Conservation (phyloP, 2,329 filamentous ascomycete species). For the Zasmidium angulare region DNA sequence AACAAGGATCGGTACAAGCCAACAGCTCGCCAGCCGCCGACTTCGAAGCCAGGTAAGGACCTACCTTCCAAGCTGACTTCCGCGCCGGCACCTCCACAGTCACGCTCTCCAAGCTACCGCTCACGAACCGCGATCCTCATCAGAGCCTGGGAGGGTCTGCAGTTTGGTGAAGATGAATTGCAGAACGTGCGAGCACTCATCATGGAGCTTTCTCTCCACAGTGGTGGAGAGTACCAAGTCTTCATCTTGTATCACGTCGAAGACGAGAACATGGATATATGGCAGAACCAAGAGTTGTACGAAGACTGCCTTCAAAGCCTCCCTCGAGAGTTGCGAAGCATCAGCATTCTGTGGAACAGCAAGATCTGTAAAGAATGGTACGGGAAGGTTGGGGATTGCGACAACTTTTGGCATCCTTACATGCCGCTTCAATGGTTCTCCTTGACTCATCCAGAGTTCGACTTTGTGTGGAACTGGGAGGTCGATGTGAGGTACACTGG, state of each 20-base stretch:
- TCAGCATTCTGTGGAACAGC: conserved; percentile 74
- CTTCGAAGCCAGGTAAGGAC: conserved; percentile 23
- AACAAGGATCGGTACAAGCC: conserved; percentile 64
- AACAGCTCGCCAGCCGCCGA: conserved; percentile 37
- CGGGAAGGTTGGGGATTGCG: conserved; percentile 49
- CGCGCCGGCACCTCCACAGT: conserved; percentile 2
- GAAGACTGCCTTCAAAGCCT: conserved; percentile 62
- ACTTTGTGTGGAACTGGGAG: conserved; percentile 83
- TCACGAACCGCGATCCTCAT: conserved; percentile 48
- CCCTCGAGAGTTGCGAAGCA: conserved; percentile 67
- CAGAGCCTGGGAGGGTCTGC: conserved; percentile 48
- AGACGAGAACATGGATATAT: conserved; percentile 58
- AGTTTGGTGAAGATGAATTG: conserved; percentile 48
- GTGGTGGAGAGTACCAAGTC: conserved; percentile 50
- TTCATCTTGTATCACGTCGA: conserved; percentile 51
- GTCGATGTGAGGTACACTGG: conserved; percentile 78
- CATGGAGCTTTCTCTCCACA: conserved; percentile 46
- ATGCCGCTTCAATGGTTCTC: conserved; percentile 74
- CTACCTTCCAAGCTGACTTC: conserved; percentile 21
- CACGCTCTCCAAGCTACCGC: conserved; percentile 31
- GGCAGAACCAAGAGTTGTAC: conserved; percentile 60
- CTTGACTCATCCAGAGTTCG: conserved; percentile 74
- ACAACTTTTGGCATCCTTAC: conserved; percentile 61
- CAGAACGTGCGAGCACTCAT: conserved; percentile 48
- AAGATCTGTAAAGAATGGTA: conserved; percentile 49